Conservation (phyloP, 2,329 filamentous ascomycete genomes). For the Botrytis medusae region DNA sequence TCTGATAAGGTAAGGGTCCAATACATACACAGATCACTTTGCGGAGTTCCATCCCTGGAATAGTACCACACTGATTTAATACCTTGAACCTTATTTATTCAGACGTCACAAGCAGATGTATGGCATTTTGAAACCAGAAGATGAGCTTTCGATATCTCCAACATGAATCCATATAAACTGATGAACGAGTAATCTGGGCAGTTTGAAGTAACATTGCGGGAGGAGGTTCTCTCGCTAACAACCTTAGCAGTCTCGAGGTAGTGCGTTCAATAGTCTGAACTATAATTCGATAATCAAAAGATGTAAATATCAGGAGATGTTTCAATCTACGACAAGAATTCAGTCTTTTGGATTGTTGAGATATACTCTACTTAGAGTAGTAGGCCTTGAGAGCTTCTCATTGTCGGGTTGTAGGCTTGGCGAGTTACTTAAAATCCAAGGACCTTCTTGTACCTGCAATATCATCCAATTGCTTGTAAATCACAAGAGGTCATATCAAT, state of each 20-base stretch:
- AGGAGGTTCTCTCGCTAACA: neutral
- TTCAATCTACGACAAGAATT: neutral
- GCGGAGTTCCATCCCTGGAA: neutral
- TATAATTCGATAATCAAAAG: neutral
- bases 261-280: neutral
- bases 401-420: neutral
- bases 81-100: neutral
- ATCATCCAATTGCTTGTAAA: neutral
- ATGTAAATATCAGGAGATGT: neutral
- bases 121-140: neutral
- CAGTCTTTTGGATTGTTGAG: neutral
- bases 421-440: neutral
- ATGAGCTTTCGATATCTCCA: neutral
- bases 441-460: neutral
- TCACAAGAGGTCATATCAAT: neutral
- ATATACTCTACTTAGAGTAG: neutral
- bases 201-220: neutral
- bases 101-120: neutral
- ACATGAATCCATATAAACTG: neutral
- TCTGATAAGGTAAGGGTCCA: neutral
- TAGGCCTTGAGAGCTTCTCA: neutral
- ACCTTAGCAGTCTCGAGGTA: neutral
- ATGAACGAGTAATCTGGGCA: neutral
- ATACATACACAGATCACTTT: neutral
- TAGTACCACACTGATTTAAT: neutral